Base-by-base conservation (phyloP, 2,329 filamentous ascomycete genomes). In the Westerdykella aurantiaca region DNA sequence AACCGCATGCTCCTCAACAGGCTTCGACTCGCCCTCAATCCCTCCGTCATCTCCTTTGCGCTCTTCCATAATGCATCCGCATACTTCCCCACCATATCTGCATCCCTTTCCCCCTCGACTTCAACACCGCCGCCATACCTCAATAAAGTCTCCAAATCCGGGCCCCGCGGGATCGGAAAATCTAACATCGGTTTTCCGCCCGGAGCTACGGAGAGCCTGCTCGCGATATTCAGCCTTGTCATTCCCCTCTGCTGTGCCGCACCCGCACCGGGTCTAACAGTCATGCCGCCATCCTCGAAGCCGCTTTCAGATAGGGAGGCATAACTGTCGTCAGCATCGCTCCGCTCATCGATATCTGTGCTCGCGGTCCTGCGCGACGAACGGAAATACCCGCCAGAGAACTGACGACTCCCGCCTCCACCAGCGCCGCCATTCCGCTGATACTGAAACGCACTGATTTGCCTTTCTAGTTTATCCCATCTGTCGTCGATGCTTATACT, bases 121-220 rank as follows among this genome's bases (percentile, higher is more conserved):
- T 29, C 25, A 9, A 29, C 25, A 12, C 7, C 25, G 9, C 25
- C 25, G 4, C 25, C 25, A 29, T 29, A 29, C 11, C 7, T 29
- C 25, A 29, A 23, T 34, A 67, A 34, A 2, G 51, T 43, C 33
- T 65, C 62, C 0, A 58, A 40, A 33, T 59, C 57, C 5, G 61
- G 60, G 6, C 63, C 63, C 1, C 52, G 17, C 0, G 63, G 64
- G 4, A 66, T 38, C 0, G 64, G 61, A 18, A 67, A 67, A 1
- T 63, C 62, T 10, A 67, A 52, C 1, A 66, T 48, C 5, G 63
- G 62, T 17, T 56, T 56, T 1, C 63, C 64, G 31, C 61, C 60
- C 2, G 57, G 60, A 1, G 60, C 62, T 0, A 62, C 56, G 33
- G 50, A 56, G 35, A 66, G 58, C 16, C 52, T 45, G 13, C 50